A percentile compares a stretch with the other conserved stretches of the same genome.
These are phyloP conservation scores for Aureobasidium musti DNA, from an alignment of 2,329 filamentous ascomycete species.

Conservation along the genomic window DNA sequence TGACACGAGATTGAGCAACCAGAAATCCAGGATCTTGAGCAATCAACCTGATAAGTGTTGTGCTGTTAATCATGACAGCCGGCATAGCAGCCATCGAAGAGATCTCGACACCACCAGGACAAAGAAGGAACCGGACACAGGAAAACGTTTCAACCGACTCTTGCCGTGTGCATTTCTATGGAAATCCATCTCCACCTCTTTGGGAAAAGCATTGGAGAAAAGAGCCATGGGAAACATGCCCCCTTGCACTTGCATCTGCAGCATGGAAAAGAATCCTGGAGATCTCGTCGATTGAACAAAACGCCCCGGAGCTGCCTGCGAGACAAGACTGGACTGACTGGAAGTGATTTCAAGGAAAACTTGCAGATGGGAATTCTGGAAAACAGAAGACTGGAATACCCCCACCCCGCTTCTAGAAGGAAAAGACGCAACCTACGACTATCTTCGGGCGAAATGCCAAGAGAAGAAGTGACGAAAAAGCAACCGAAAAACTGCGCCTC, in stretches of 20 bases:
- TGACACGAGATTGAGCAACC: not conserved
- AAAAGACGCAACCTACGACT: conserved; percentile 29
- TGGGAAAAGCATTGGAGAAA: not conserved
- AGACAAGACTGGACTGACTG: not conserved
- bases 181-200: conserved; percentile 1
- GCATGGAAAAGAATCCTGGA: not conserved
- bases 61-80: not conserved
- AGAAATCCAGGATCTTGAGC: not conserved
- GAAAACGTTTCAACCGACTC: conserved; percentile 19
- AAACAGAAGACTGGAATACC: conserved; percentile 19
- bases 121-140: conserved; percentile 9
- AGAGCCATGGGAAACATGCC: not conserved
- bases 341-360: not conserved
- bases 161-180: conserved; percentile 24
- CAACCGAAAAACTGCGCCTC: conserved; percentile 28
- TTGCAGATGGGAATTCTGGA: conserved; percentile 6
- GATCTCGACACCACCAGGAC: not conserved
- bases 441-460: conserved; percentile 11
- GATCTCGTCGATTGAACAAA: not conserved
- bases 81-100: not conserved
- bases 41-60: not conserved
- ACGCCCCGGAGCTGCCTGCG: not conserved
- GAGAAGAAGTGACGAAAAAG: conserved; percentile 6
- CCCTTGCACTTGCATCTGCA: conserved; percentile 1
- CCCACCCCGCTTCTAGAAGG: conserved; percentile 18